Base-by-base conservation (phyloP, 352 stramenopile species). In the Pythium apleroticum region DNA sequence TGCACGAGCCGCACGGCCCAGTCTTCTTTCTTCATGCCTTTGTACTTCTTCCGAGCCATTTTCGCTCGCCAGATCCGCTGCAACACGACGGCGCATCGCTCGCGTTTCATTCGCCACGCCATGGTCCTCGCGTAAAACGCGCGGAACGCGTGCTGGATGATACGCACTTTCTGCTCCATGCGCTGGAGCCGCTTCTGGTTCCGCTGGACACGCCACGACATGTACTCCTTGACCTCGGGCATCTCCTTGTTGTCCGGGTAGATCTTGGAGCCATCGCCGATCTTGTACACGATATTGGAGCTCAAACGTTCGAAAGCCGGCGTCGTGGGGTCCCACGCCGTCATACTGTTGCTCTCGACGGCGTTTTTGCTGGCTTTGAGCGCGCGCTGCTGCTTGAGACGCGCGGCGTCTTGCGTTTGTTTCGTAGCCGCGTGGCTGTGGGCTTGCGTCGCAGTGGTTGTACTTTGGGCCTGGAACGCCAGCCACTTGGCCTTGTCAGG, bases 181-280 rank as follows among this genome's bases (percentile, higher is more conserved):
- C 88, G 84, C 48, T 90, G 73, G 14, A 98, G 82, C 12, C 93
- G 80, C 78, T 98, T 98, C 55, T 95, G 84, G 67, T 98, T 98
- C 24, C 95, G 80, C 69, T 95, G 90, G 27, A 98, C 83, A 50
- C 96, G 81, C 95, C 96, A 99, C 11, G 76, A 76, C 96, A 99
- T 99, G 84, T 98, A 98, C 71, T 99, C 96, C 43, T 94, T 93
- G 25, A 98, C 88, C 68, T 97, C 88, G 22, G 84, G 81, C n/a
- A 89, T 55, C 0, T 65, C 60, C 2, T 52, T 31, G 8, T 35
- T 62, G 43, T 86, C 68, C 0, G 89, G 88, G 69, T 97, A 97
- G 48, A 97, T 96, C 64, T 91, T 91, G 60, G 82, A 95, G 25
- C 87, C 84, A 14, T 85, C 76, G 19, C 88, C 90, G 25, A 88